These are phyloP conservation scores for Gossypium mustelinum DNA, from an alignment of 345 rosid genomes.

Conservation along the genomic window DNA sequence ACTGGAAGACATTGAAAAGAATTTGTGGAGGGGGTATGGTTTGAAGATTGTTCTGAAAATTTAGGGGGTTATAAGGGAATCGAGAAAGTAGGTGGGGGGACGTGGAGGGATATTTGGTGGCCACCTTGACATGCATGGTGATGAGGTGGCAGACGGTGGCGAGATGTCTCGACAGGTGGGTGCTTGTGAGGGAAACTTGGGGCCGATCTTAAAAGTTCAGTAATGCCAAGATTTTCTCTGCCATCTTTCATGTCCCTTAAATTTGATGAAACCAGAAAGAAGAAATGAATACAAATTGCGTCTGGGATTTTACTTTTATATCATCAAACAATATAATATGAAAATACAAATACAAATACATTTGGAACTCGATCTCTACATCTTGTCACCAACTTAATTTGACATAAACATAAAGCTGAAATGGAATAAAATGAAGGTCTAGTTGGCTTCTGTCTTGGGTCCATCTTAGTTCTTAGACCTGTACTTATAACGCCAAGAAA, in stretches of 20 bases:
- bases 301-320: background rate
- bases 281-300: background rate
- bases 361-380: background rate
- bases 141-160: conserved; percentile 21
- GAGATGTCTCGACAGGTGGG: conserved; percentile 11
- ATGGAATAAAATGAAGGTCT: background rate
- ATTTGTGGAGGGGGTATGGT: background rate
- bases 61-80: background rate
- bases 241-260: background rate
- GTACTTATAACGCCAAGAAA: conserved; percentile 41
- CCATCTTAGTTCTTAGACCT: conserved; percentile 21
- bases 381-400: background rate
- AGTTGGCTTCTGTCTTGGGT: background rate
- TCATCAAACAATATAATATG: background rate
- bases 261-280: background rate
- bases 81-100: background rate
- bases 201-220: background rate
- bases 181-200: background rate
- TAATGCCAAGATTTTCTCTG: background rate
- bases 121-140: conserved; percentile 23
- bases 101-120: conserved; percentile 12
- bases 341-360: background rate
- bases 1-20: conserved; percentile 30
- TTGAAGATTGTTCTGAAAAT: background rate
- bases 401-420: background rate